Percentiles rank a stretch among this genome's conserved stretches.
Evolutionary conservation across 1,284 basidiomycete genomes (phyloP).

Genomic region (Paramarasmius palmivorus): DNA sequence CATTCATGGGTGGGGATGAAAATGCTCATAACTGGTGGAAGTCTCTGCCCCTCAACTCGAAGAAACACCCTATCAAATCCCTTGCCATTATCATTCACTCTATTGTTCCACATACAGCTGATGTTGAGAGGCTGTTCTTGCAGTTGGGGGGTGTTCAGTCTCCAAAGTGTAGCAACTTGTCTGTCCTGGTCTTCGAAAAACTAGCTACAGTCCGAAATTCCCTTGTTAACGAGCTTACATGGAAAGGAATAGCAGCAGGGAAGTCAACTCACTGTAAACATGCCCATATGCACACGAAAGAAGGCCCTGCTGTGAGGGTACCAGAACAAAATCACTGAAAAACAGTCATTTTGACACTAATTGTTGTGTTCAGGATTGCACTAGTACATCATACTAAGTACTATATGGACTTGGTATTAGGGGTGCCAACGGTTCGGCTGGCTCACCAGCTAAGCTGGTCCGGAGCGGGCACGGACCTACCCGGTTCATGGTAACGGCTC

Average conservation of each 20-base stretch:
- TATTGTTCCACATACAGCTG: slow-evolving; percentile 14
- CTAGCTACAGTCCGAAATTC: slow-evolving; percentile 9
- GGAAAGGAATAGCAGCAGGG: neutral
- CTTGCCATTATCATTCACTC: slow-evolving; percentile 8
- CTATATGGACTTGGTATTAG: neutral
- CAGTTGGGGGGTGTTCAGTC: slow-evolving; percentile 16
- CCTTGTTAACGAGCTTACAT: neutral
- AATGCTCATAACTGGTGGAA: neutral
- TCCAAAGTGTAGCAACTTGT: slow-evolving; percentile 1
- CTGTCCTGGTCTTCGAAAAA: slow-evolving; percentile 12
- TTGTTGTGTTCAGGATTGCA: too few relatives aligned
- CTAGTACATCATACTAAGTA: too few relatives aligned
- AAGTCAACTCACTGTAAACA: neutral
- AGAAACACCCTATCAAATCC: neutral
- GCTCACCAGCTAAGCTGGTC: too few relatives aligned
- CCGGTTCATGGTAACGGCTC: too few relatives aligned
- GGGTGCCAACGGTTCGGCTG: too few relatives aligned
- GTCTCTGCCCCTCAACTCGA: neutral
- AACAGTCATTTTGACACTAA: too few relatives aligned
- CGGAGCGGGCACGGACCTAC: too few relatives aligned
- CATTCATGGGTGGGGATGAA: neutral
- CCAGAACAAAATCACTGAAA: too few relatives aligned
- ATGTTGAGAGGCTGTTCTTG: slow-evolving; percentile 17
- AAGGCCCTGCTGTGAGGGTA: too few relatives aligned
- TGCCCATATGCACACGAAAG: slow-evolving; percentile 1